These are phyloP conservation scores for Peronosclerospora sorghi DNA, from an alignment of 352 stramenopile genomes.

Conservation along the genomic window DNA sequence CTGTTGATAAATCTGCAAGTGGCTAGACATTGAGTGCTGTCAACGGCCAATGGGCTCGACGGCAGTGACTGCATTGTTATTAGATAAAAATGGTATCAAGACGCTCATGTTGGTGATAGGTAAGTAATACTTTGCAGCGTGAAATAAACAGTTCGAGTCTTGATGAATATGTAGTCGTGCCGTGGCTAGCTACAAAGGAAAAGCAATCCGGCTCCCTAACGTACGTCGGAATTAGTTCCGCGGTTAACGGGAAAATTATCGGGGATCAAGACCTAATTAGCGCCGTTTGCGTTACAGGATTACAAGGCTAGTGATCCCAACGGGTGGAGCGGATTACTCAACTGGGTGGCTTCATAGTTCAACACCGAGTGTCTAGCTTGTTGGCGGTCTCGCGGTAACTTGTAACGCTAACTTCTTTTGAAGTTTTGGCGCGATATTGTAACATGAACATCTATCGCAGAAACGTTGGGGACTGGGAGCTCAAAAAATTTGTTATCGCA, in stretches of 20 bases:
- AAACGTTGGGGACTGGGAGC: conserved; percentile 63
- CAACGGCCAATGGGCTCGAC: conserved; percentile 36
- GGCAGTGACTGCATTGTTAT: conserved; percentile 17
- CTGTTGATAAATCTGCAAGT: too few relatives aligned
- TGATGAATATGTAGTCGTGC: conserved; percentile 37
- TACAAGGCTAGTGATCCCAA: conserved; percentile 55
- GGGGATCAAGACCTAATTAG: not conserved
- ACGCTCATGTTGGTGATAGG: conserved; percentile 71
- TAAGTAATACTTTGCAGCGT: conserved; percentile 8
- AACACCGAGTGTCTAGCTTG: too few relatives aligned
- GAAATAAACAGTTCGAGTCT: too few relatives aligned
- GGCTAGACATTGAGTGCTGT: conserved; percentile 60
- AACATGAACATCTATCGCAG: conserved; percentile 17
- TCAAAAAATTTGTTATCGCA: too few relatives aligned
- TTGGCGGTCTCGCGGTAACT: too few relatives aligned
- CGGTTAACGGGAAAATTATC: too few relatives aligned
- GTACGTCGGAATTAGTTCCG: conserved; percentile 10
- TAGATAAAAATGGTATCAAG: conserved; percentile 42
- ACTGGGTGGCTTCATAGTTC: conserved; percentile 61
- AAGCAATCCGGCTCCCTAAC: conserved; percentile 49
- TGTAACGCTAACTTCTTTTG: conserved; percentile 27
- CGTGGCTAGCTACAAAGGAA: conserved; percentile 44
- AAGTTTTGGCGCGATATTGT: not conserved
- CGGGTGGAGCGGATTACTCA: conserved; percentile 41
- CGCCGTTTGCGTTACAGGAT: conserved; percentile 19